Base-by-base conservation (phyloP, 1,284 basidiomycete genomes). In the Moesziomyces antarcticus region DNA sequence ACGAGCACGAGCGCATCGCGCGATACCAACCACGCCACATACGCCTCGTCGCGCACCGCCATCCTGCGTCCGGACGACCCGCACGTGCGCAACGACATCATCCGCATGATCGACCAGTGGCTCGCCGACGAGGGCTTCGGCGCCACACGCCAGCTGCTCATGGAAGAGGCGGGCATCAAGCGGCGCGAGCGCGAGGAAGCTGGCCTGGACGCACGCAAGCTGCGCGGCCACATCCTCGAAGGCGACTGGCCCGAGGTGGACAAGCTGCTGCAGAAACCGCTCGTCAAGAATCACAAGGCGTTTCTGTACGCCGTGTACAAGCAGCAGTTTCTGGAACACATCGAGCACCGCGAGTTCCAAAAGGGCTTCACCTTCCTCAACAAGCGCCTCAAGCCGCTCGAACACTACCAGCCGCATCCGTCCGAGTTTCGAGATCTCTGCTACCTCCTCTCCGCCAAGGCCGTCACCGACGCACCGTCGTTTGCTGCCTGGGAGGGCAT, bases 391-490 rank as follows among this genome's bases (percentile, higher is more conserved):
- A 87, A 87, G 71, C 86, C 86, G 8, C 79, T 87, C 18, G 87
- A 87, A 58, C 86, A 87, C 61, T 87, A 86, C 60, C 86, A 87
- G 66, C 86, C 86, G 1, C 85, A 85, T 30, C 84, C 86, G 1
- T 85, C 85, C 57, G 86, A 87, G 74, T 87, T 86, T 61, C 83
- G 85, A 54, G 85, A 86, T 55, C 77, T 87, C 33, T 86, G 86
- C 44, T 87, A 87, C 65, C 77, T 87, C 30, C 84, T 86, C 3
- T 69, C 69, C 6, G 81, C 80, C 18, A 81, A 82, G 45, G 73
- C 86, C 0, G 86, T 87, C 2, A 86, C 86, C 51, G 87, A 87
- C 60, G 86, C 86, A 7, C 86, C 86, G 0, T 83, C 84, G 0
- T 85, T 87, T 57, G 75, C 85, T 7, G 83, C 86, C 45, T 87